Conservation (phyloP, 2,329 filamentous ascomycete genomes). For the Hymenoscyphus occultus region DNA sequence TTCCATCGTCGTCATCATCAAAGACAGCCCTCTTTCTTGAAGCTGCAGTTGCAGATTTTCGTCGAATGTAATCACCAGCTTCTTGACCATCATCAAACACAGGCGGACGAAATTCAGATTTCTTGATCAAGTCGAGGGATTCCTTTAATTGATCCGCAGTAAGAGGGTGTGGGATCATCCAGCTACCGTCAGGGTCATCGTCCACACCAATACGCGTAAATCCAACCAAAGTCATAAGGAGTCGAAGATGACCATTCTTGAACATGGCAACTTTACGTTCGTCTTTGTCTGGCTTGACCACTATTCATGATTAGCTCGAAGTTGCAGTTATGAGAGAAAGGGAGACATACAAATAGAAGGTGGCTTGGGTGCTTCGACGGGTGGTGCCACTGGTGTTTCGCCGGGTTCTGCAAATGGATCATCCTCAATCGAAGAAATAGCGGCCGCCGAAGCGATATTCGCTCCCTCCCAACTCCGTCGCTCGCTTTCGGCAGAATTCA, state of each 20-base stretch:
- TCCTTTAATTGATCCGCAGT: conserved; percentile 65
- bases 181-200: conserved; percentile 72
- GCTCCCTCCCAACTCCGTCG: conserved; percentile 75
- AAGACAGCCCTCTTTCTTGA: conserved; percentile 58
- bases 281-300: conserved; percentile 54
- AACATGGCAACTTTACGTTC: conserved; percentile 72
- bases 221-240: conserved; percentile 76
- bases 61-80: conserved; percentile 76
- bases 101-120: conserved; percentile 74
- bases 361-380: conserved; percentile 38
- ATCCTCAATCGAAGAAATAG: conserved; percentile 47
- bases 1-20: conserved; percentile 66
- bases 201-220: conserved; percentile 56
- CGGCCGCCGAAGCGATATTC: conserved; percentile 46
- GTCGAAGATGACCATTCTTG: conserved; percentile 82
- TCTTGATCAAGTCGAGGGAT: conserved; percentile 68
- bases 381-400: conserved; percentile 31
- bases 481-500: conserved; percentile 67
- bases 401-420: conserved; percentile 38
- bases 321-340: neutral
- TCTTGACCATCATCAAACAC: conserved; percentile 66
- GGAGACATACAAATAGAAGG: conserved; percentile 52
- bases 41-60: conserved; percentile 52
- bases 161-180: conserved; percentile 70
- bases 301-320: conserved; percentile 28